Evolutionary conservation across 202 grass and related monocot genomes (phyloP), one percentile per base, ranked within the genome.

Genomic region (Setaria viridis): DNA sequence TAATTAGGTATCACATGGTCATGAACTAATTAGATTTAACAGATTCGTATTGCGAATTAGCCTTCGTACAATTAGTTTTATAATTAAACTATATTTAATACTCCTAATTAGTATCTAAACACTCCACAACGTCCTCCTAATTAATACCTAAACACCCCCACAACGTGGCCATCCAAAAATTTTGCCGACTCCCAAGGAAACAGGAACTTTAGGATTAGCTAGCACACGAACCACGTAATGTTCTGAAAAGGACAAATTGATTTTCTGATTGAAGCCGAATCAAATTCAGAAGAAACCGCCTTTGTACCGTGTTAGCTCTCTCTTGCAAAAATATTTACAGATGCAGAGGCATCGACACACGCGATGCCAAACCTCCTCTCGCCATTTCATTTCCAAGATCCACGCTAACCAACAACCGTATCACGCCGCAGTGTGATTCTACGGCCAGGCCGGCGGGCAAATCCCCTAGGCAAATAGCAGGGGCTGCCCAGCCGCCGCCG

Each of bases 391-490:
- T 57, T 35, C 56, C 55, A 85, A 80, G 79, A 69, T 77, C 30
- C 59, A 73, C 33, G 6, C 67, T 11, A 45, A 43, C 12, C 15
- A 77, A 82, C 54, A 34, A 20, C 53, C 66, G 48, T 45, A 71
- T 56, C 43, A 81, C 35, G 34, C 5, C 1, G 29, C 6, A 11
- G 66, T 3, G 65, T 56, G 51, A 55, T 56, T 45, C 29, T 58
- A 32, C 34, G 3, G n/a, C 14, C 0, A 7, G 3, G 51, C 37
- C 1, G 42, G 73, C 66, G 2, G 59, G 67, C 74, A 33, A 54
- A 74, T 34, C 68, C 70, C 54, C 90, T 79, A 97, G 10, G 87
- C 91, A 86, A 97, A 92, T 9, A 97, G 35, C 78, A 88, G 89
- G 50, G 85, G 71, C 17, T 91, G 89, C 59, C 59, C 87, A 29